These are phyloP conservation scores for Coemansia reversa DNA, from an alignment of 192 early-diverging fungal genomes.

Conservation along the genomic window DNA sequence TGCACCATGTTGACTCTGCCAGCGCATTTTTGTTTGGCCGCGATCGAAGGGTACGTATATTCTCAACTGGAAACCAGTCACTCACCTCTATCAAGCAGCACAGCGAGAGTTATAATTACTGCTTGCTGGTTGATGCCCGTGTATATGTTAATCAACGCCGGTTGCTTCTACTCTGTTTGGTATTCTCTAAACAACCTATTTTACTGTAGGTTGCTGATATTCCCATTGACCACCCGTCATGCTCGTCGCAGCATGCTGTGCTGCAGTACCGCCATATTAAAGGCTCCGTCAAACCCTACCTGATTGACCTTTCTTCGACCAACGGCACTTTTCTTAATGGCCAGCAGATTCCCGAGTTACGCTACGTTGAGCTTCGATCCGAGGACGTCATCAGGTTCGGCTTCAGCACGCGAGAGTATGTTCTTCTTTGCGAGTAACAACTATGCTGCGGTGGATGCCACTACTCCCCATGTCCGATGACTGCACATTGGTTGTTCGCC, in stretches of 20 bases:
- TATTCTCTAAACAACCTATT: slow-evolving; percentile 9
- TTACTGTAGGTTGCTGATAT: slow-evolving; percentile 78
- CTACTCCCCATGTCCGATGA: neutral
- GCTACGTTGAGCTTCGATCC: slow-evolving; percentile 81
- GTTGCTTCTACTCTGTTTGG: neutral
- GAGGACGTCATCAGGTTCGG: slow-evolving; percentile 92
- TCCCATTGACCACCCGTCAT: slow-evolving; percentile 92
- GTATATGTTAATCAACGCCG: neutral
- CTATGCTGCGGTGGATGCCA: neutral
- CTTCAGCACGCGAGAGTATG: slow-evolving; percentile 86
- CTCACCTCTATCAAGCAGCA: slow-evolving; percentile 5
- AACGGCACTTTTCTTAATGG: slow-evolving; percentile 93
- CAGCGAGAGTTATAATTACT: too few species aligned
- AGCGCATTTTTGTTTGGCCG: slow-evolving; percentile 86
- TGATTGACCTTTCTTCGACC: slow-evolving; percentile 90
- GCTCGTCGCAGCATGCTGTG: slow-evolving; percentile 92
- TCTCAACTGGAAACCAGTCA: neutral
- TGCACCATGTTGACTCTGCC: slow-evolving; percentile 81
- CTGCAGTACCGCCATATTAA: slow-evolving; percentile 79
- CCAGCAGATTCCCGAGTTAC: slow-evolving; percentile 63
- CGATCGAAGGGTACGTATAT: slow-evolving; percentile 65
- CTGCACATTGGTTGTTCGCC: slow-evolving; percentile 5
- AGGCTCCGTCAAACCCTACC: slow-evolving; percentile 62
- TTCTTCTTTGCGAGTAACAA: slow-evolving; percentile 69
- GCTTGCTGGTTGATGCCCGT: neutral